Conservation (phyloP, 1,284 basidiomycete species). For the Omphalotus olearius region DNA sequence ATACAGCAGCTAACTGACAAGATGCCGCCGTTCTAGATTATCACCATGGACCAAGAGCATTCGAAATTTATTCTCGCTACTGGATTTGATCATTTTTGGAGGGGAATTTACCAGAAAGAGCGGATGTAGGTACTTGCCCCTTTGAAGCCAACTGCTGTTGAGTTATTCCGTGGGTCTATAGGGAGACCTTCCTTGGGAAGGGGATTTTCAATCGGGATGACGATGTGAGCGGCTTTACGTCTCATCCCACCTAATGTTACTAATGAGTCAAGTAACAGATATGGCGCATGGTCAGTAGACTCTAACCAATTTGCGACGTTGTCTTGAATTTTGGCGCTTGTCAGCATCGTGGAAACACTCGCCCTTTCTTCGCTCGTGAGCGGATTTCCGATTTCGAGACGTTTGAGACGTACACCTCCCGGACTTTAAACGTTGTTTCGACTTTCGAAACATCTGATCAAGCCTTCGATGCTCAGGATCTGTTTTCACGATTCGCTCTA, state of each 20-base stretch:
- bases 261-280: constrained; percentile 22
- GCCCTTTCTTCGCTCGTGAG: constrained; percentile 71
- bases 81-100: constrained; percentile 63
- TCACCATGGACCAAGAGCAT: constrained; percentile 70
- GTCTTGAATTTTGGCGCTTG: neutral
- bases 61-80: constrained; percentile 62
- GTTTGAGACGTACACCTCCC: constrained; percentile 52
- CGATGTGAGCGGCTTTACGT: constrained; percentile 36
- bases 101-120: constrained; percentile 57
- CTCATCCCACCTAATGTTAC: constrained; percentile 7
- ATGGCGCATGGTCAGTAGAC: constrained; percentile 40
- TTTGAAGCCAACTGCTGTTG: neutral
- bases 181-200: constrained; percentile 63
- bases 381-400: constrained; percentile 65
- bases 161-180: constrained; percentile 22
- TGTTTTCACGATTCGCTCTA: constrained; percentile 64
- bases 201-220: constrained; percentile 76
- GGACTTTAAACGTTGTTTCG: constrained; percentile 47
- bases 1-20: too few species aligned
- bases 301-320: neutral
- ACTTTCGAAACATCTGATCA: constrained; percentile 29
- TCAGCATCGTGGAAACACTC: constrained; percentile 63
- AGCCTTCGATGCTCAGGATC: constrained; percentile 61
- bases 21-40: constrained; percentile 39
- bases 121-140: constrained; percentile 43